Percentiles rank a stretch among this genome's conserved stretches.
These are phyloP conservation scores for Pyropia yezoensis DNA, from an alignment of 23 red algal species.

Conservation along the genomic window DNA sequence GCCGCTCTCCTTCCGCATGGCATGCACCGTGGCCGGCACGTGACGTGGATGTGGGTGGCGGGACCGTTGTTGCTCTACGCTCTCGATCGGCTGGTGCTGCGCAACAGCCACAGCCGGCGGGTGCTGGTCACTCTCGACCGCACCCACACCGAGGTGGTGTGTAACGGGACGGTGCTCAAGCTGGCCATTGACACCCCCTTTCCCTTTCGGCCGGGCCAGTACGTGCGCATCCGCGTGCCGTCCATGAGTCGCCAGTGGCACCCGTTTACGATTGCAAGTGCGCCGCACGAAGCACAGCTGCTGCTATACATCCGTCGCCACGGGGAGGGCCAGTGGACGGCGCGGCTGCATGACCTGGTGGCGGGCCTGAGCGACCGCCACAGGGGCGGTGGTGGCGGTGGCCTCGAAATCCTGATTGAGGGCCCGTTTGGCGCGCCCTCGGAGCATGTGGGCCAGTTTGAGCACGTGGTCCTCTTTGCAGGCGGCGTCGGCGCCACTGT, in stretches of 20 bases:
- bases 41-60: constrained; percentile 70
- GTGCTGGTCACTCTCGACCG: constrained; percentile 16
- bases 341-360: constrained; percentile 48
- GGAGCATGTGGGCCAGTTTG: constrained; percentile 77
- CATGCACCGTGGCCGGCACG: constrained; percentile 30
- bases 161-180: constrained; percentile 37
- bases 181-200: constrained; percentile 53
- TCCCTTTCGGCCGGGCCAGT: constrained; percentile 74
- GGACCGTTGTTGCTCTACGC: constrained; percentile 47
- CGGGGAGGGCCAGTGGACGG: constrained; percentile 68
- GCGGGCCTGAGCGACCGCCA: constrained; percentile 7
- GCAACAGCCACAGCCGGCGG: constrained; percentile 12
- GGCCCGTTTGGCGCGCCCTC: constrained; percentile 78
- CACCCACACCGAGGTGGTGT: constrained; percentile 41
- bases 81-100: constrained; percentile 29
- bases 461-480: constrained; percentile 57
- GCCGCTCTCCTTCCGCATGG: constrained; percentile 43
- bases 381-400: background rate
- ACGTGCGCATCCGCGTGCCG: constrained; percentile 62
- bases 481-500: constrained; percentile 73
- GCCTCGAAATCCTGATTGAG: constrained; percentile 52
- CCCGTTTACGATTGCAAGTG: constrained; percentile 61
- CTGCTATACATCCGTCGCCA: constrained; percentile 62
- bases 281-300: constrained; percentile 66
- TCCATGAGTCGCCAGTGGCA: constrained; percentile 66